A percentile compares a stretch with the other conserved stretches of the same genome.
These are phyloP conservation scores for Metarhizium anisopliae DNA, from an alignment of 2,329 filamentous ascomycete species.

Conservation along the genomic window DNA sequence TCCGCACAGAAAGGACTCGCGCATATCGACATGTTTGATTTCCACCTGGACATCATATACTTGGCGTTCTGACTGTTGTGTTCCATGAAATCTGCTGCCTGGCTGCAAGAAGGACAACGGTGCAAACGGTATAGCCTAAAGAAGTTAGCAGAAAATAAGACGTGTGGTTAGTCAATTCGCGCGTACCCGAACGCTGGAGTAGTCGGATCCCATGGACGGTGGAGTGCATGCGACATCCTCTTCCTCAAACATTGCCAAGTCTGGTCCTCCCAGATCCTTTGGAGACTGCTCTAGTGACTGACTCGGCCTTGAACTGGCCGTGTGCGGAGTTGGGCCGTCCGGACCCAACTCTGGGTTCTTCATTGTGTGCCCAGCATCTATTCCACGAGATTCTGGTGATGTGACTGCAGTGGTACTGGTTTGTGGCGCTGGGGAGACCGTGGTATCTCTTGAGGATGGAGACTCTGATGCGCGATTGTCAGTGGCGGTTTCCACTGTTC, in stretches of 20 bases:
- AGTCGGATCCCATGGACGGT: slow-evolving; percentile 29
- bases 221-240: slow-evolving; percentile 16
- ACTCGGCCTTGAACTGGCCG: not conserved
- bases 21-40: slow-evolving; percentile 92
- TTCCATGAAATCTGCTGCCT: slow-evolving; percentile 81
- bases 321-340: slow-evolving; percentile 4
- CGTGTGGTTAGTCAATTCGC: not conserved
- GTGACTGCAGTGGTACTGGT: slow-evolving; percentile 23
- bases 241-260: slow-evolving; percentile 17
- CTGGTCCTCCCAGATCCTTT: slow-evolving; percentile 16
- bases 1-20: slow-evolving; percentile 88
- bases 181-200: slow-evolving; percentile 26
- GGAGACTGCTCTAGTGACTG: slow-evolving; percentile 6
- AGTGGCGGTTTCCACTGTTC: not conserved
- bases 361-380: slow-evolving; percentile 13
- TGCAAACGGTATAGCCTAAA: slow-evolving; percentile 63
- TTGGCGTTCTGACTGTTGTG: slow-evolving; percentile 86
- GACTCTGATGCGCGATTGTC: slow-evolving; percentile 18
- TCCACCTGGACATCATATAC: slow-evolving; percentile 94
- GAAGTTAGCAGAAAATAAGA: slow-evolving; percentile 7
- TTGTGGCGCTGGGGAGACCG: slow-evolving; percentile 34
- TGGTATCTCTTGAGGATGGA: slow-evolving; percentile 29
- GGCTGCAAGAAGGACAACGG: slow-evolving; percentile 79
- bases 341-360: slow-evolving; percentile 22
- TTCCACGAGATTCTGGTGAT: slow-evolving; percentile 22